Evolutionary conservation across 2,329 filamentous ascomycete genomes (phyloP).

Genomic region (Sporothrix schenckii): DNA sequence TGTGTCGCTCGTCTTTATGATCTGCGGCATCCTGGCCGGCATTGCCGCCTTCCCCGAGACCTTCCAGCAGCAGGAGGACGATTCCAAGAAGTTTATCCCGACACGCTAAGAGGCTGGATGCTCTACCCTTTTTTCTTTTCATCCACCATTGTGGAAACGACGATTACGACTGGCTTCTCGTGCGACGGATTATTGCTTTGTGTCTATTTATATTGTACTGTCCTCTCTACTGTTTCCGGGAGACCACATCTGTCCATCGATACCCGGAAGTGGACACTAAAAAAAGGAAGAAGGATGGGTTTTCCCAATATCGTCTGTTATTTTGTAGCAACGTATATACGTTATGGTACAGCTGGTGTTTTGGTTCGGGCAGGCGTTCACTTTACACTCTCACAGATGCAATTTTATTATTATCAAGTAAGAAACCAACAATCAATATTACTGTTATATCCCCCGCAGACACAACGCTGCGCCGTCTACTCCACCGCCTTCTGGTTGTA

Average conservation of each 20-base stretch:
- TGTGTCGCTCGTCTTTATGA: constrained; percentile 72
- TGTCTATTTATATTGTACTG: not conserved
- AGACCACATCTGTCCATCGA: not conserved
- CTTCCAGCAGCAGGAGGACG: constrained; percentile 67
- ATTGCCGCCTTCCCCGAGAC: constrained; percentile 75
- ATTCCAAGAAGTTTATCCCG: constrained; percentile 68
- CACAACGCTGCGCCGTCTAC: not conserved
- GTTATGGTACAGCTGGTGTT: not conserved
- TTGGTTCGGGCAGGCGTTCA: not conserved
- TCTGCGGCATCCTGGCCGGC: constrained; percentile 71
- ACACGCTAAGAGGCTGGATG: too few relatives aligned
- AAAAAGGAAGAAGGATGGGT: not conserved
- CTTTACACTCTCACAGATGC: not conserved
- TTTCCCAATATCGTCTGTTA: not conserved
- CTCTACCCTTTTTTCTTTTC: not conserved
- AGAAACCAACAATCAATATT: not conserved
- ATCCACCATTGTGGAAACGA: constrained; percentile 2
- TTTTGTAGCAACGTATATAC: not conserved
- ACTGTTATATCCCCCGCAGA: not conserved
- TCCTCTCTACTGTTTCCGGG: not conserved
- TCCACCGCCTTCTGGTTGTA: constrained; percentile 32
- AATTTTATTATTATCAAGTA: not conserved
- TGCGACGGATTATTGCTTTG: not conserved
- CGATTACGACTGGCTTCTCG: not conserved
- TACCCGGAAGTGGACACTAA: constrained; percentile 4